Base-by-base conservation (phyloP, 2,329 filamentous ascomycete genomes). In the Cladosporium sp. region DNA sequence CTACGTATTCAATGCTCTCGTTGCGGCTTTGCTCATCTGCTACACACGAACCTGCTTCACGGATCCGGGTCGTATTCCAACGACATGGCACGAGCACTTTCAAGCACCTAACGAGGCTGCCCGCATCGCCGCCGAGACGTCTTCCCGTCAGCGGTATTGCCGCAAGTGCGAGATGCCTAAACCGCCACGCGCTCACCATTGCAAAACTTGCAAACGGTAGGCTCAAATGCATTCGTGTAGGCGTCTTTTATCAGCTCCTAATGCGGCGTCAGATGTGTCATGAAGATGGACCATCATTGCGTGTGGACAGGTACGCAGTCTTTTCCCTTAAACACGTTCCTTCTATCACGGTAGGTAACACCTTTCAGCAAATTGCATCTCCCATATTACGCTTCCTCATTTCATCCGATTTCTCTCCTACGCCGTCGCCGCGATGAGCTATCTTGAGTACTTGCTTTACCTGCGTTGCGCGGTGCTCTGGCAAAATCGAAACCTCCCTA, bases 271-370 rank as follows among this genome's bases (percentile, higher is more conserved):
- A 58, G 57, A 49, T 60, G 87, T 68, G 80, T 90, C 45, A 85
- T 86, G 35, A 86, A 83, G 70, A 91, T 91, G 87, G 87, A 91
- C 71, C 86, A 90, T 71, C 87, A 95, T 72, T 93, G 88, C 65
- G 87, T 88, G 2, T 93, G 88, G 88, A 92, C 87, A 3, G 75
- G 66, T 68, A 65, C 55, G 63, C 22, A 5, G 1, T 38, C 35
- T 14, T 38, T 57, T 72, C 40, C 32, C 37, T 13, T 38, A 18
- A 7, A 19, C 32, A 35, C 50, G 13, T 46, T 19, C 18, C 34
- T 28, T 28, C 22, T 28, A 38, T 10, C 49, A 52, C 35, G 62
- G 62, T 66, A 66, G 57, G 64, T 68, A 65, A 68, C 62, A 50
- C 31, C 55, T 57, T 54, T 52, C 46, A 69, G 66, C 65, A 56